A percentile compares a stretch with the other conserved stretches of the same genome.
Conservation (phyloP, 2,329 filamentous ascomycete genomes). For the Tolypocladium ovalisporum region DNA sequence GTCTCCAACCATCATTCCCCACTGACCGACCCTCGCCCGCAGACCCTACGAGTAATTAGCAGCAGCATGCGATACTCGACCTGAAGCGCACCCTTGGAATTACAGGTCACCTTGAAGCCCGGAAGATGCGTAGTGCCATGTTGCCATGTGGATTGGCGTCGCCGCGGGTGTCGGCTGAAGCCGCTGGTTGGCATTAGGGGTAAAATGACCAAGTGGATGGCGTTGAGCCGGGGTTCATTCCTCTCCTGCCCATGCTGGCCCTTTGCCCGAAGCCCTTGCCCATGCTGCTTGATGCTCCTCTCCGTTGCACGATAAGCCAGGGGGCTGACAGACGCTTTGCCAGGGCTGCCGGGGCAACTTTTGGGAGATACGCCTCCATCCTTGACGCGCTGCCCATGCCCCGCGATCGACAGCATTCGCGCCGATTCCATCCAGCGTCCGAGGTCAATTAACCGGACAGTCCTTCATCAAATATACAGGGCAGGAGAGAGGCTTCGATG, state of each 20-base stretch:
- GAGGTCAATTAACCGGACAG: not conserved
- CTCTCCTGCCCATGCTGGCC: not conserved
- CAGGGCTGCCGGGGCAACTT: not conserved
- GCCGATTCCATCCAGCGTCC: not conserved
- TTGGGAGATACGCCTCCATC: not conserved
- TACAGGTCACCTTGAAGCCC: too few species aligned
- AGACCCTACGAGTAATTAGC: too few species aligned
- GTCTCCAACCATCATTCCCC: not conserved
- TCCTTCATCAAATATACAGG: not conserved
- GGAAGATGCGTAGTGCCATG: not conserved
- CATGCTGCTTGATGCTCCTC: not conserved
- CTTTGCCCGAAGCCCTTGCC: not conserved
- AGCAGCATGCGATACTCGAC: not conserved
- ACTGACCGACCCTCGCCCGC: not conserved
- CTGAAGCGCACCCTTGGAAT: not conserved
- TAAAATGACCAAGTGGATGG: not conserved
- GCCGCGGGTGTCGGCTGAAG: not conserved
- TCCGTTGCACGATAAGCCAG: not conserved
- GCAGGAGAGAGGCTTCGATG: not conserved
- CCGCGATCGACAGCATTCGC: not conserved
- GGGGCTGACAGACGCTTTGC: not conserved
- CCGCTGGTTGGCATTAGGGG: not conserved
- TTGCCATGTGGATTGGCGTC: not conserved
- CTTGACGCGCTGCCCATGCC: not conserved
- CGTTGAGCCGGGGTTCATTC: not conserved